Evolutionary conservation across 192 early-diverging fungal genomes (phyloP).

Genomic region (Globomyces pollinis-pini): DNA sequence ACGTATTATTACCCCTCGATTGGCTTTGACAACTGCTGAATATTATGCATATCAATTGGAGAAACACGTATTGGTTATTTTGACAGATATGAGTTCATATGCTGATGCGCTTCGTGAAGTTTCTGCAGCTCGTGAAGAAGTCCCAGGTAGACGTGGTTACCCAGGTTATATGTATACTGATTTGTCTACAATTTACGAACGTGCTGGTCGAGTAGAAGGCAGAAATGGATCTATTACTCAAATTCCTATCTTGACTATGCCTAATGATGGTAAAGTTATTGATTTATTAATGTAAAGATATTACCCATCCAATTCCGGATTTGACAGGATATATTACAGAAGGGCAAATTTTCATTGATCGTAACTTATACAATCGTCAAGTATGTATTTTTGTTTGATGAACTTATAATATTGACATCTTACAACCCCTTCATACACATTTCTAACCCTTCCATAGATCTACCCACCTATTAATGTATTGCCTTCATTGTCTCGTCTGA

Average conservation of each 20-base stretch:
- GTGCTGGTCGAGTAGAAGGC: slow-evolving; percentile 94
- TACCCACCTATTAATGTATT: slow-evolving; percentile 99
- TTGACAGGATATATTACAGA: slow-evolving; percentile 99
- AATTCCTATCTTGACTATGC: slow-evolving; percentile 99
- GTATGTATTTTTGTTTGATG: slow-evolving; percentile 15
- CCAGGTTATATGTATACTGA: slow-evolving; percentile 99
- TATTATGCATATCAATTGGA: slow-evolving; percentile 99
- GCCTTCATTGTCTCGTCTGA: slow-evolving; percentile 95
- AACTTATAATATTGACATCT: neutral
- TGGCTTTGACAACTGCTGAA: slow-evolving; percentile 97
- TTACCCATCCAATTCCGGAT: slow-evolving; percentile 99
- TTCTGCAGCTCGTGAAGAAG: slow-evolving; percentile 98
- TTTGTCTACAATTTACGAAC: slow-evolving; percentile 99
- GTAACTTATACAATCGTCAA: slow-evolving; percentile 96
- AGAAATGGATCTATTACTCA: slow-evolving; percentile 98
- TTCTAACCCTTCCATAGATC: too few relatives aligned
- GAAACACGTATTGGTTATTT: slow-evolving; percentile 97
- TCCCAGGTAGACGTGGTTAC: slow-evolving; percentile 98
- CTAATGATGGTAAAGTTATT: too few relatives aligned
- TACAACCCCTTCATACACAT: neutral
- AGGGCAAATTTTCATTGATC: slow-evolving; percentile 98
- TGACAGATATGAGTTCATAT: slow-evolving; percentile 99
- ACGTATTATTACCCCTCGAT: slow-evolving; percentile 97
- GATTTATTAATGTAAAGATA: too few relatives aligned
- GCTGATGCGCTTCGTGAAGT: slow-evolving; percentile 99